A percentile compares a stretch with the other conserved stretches of the same genome.
phyloP scores from a whole-genome alignment of 371 early-diverging fungal genomes.

The Lichtheimia corymbifera region DNA sequence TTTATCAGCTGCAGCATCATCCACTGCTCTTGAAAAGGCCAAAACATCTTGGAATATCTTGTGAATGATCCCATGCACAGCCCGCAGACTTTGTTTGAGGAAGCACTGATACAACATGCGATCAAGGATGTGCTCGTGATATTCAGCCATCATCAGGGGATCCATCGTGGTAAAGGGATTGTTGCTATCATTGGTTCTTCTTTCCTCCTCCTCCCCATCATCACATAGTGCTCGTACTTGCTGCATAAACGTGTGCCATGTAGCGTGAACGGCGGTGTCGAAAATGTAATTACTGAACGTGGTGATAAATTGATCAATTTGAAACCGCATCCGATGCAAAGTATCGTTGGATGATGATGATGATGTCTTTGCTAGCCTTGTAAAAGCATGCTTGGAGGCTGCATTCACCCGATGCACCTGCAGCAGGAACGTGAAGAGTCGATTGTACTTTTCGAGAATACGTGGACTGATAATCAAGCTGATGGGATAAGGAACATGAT shows the following conservation, averaged over 20 bases:
- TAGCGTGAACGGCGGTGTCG: conserved; percentile 41
- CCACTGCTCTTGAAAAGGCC: conserved; percentile 19
- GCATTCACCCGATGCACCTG: conserved; percentile 36
- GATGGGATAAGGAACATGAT: conserved; percentile 48
- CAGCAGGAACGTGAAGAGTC: conserved; percentile 52
- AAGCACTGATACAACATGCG: conserved; percentile 54
- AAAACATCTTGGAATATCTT: conserved; percentile 42
- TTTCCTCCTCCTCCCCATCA: not conserved
- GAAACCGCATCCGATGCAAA: conserved; percentile 44
- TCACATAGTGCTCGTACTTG: conserved; percentile 15
- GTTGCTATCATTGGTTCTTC: conserved; percentile 18
- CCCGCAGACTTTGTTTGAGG: conserved; percentile 47
- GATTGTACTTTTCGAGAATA: conserved; percentile 50
- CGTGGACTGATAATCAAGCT: conserved; percentile 42
- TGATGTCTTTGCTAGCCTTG: not conserved
- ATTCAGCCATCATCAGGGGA: conserved; percentile 38
- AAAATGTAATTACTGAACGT: conserved; percentile 45
- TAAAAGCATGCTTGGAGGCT: conserved; percentile 34
- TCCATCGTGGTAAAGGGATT: conserved; percentile 33
- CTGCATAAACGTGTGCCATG: conserved; percentile 46
- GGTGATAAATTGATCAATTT: conserved; percentile 46
- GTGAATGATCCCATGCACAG: conserved; percentile 33
- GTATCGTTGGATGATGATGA: not conserved
- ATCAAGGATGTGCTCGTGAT: conserved; percentile 53
- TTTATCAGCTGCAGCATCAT: conserved; percentile 8